Conservation (phyloP, 306 rosid genomes). For the Medicago arabica region DNA sequence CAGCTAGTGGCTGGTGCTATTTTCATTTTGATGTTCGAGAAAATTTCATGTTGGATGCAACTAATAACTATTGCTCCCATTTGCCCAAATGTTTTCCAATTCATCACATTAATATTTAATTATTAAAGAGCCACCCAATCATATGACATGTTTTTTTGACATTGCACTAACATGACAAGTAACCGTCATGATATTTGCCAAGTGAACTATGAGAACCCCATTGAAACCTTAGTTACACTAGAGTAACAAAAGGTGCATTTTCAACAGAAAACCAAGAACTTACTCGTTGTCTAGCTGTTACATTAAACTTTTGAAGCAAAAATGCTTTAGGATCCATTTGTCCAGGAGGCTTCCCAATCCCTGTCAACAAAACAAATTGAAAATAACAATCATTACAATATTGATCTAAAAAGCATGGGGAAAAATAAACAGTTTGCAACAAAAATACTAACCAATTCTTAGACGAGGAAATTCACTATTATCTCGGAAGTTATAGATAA, state of each 20-base stretch:
- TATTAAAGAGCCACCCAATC: slow-evolving; percentile 24
- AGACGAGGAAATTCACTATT: slow-evolving; percentile 82
- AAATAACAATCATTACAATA: neutral
- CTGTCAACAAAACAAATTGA: slow-evolving; percentile 47
- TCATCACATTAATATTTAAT: neutral
- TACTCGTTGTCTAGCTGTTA: slow-evolving; percentile 79
- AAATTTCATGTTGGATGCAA: neutral
- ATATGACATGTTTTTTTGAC: slow-evolving; percentile 21
- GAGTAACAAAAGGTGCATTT: slow-evolving; percentile 20
- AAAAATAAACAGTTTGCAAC: slow-evolving; percentile 12
- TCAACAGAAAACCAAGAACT: slow-evolving; percentile 43
- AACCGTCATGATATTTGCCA: neutral
- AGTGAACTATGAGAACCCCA: slow-evolving; percentile 10
- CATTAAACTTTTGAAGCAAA: slow-evolving; percentile 85
- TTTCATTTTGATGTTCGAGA: no score
- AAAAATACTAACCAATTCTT: slow-evolving; percentile 74
- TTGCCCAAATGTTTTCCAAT: slow-evolving; percentile 8
- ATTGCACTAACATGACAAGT: neutral
- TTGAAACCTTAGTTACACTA: slow-evolving; percentile 20
- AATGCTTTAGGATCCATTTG: slow-evolving; percentile 99
- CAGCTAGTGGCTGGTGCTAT: no score
- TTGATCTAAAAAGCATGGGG: neutral
- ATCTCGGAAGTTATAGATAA: slow-evolving; percentile 77
- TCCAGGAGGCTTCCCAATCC: slow-evolving; percentile 93
- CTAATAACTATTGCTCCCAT: slow-evolving; percentile 1